Percentiles rank a stretch among this genome's conserved stretches.
These are phyloP conservation scores for Venturia effusa DNA, from an alignment of 2,329 filamentous ascomycete genomes.

Conservation along the genomic window DNA sequence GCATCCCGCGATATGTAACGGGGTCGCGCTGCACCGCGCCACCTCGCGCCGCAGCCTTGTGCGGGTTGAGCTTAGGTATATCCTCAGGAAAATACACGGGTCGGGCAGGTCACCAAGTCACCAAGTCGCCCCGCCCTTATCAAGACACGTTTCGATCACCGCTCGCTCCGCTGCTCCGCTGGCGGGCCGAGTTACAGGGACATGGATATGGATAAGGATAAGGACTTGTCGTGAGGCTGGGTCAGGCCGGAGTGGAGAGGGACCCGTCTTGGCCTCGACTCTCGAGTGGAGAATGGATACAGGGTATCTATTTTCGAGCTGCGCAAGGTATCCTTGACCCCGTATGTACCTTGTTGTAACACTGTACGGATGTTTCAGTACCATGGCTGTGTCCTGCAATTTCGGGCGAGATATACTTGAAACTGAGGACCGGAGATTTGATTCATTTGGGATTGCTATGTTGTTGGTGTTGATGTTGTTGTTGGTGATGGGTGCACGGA, in stretches of 20 bases:
- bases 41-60: background rate
- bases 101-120: background rate
- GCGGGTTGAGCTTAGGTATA: background rate
- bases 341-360: too few species aligned
- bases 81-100: background rate
- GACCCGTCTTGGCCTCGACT: background rate
- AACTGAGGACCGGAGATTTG: too few species aligned
- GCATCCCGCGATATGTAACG: background rate
- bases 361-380: too few species aligned
- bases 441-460: too few species aligned
- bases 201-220: background rate
- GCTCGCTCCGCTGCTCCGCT: background rate
- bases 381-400: too few species aligned
- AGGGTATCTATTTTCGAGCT: too few species aligned
- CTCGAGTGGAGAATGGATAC: background rate
- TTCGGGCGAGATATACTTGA: too few species aligned
- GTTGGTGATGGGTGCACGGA: too few species aligned
- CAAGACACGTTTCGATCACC: background rate
- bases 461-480: too few species aligned
- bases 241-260: background rate
- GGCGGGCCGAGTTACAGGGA: background rate
- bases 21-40: background rate
- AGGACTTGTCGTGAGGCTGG: too few species aligned
- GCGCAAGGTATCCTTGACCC: too few species aligned
- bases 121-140: background rate